phyloP scores from a whole-genome alignment of 768 basidiomycete species.

The Podaxis sp. region DNA sequence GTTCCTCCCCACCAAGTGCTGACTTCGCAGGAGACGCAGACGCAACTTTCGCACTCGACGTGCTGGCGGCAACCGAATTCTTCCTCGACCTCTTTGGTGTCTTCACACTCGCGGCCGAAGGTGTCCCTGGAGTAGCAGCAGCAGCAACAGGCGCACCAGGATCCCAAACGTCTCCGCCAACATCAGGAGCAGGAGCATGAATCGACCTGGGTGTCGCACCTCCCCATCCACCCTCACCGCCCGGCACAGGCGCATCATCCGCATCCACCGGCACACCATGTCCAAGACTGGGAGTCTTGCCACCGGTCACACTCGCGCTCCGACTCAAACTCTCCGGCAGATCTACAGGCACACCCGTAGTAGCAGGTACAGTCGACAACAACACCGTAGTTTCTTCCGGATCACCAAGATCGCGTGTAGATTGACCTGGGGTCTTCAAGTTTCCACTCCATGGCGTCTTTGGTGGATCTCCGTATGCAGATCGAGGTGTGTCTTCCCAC shows the following conservation, averaged over 20 bases:
- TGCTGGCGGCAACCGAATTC: constrained; percentile 10
- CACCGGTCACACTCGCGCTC: neutral
- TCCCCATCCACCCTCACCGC: neutral
- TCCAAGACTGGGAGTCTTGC: neutral
- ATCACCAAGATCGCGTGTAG: neutral
- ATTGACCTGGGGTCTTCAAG: neutral
- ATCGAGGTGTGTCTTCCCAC: constrained; percentile 6
- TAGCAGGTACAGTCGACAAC: neutral
- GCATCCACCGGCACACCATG: neutral
- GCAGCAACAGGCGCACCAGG: neutral
- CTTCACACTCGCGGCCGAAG: neutral
- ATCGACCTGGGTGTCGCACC: neutral
- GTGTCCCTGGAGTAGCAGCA: neutral
- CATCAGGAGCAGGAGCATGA: neutral
- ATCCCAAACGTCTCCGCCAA: neutral
- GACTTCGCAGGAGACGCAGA: constrained; percentile 21
- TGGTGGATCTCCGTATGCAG: constrained; percentile 3
- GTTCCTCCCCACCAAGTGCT: constrained; percentile 16
- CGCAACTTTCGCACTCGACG: constrained; percentile 19
- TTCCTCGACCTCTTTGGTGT: constrained; percentile 5
- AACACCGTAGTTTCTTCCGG: neutral
- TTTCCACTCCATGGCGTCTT: constrained; percentile 1
- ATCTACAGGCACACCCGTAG: neutral
- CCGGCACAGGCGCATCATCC: constrained; percentile 6
- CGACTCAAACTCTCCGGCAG: neutral